Percentiles rank a stretch among this genome's conserved stretches.
Conservation (phyloP, 2,329 filamentous ascomycete genomes). For the Fusarium beomiforme region DNA sequence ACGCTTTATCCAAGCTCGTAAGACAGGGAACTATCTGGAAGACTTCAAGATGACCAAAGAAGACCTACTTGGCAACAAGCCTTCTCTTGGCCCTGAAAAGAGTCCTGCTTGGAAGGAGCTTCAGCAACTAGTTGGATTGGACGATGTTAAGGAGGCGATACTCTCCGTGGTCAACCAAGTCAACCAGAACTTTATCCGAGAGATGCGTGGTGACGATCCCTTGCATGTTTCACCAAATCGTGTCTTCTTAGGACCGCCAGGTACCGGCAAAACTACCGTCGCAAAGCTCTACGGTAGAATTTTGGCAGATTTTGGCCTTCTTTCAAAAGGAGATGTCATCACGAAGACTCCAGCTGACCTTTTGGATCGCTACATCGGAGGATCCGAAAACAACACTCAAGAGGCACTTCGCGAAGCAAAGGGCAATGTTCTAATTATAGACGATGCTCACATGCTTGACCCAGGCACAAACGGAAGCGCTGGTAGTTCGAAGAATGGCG, state of each 20-base stretch:
- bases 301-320: slow-evolving; percentile 70
- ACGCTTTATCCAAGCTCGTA: slow-evolving; percentile 57
- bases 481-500: slow-evolving; percentile 45
- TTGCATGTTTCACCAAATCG: slow-evolving; percentile 71
- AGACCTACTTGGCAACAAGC: slow-evolving; percentile 76
- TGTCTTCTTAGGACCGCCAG: slow-evolving; percentile 76
- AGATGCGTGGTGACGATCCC: slow-evolving; percentile 67
- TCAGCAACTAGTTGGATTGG: slow-evolving; percentile 66
- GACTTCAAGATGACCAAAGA: slow-evolving; percentile 60
- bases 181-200: slow-evolving; percentile 70
- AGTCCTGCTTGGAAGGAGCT: slow-evolving; percentile 68
- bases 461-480: slow-evolving; percentile 47
- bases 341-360: slow-evolving; percentile 79
- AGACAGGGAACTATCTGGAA: slow-evolving; percentile 37
- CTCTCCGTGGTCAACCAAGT: slow-evolving; percentile 60
- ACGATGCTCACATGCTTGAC: slow-evolving; percentile 78
- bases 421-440: slow-evolving; percentile 81
- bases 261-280: slow-evolving; percentile 79
- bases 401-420: slow-evolving; percentile 70
- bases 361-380: slow-evolving; percentile 68
- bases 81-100: slow-evolving; percentile 59
- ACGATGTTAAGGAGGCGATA: slow-evolving; percentile 65
- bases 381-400: slow-evolving; percentile 76
- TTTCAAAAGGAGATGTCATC: slow-evolving; percentile 64
- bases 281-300: slow-evolving; percentile 77